Evolutionary conservation across 257 asterid species (phyloP).

Genomic region (Cynanchum wilfordii): DNA sequence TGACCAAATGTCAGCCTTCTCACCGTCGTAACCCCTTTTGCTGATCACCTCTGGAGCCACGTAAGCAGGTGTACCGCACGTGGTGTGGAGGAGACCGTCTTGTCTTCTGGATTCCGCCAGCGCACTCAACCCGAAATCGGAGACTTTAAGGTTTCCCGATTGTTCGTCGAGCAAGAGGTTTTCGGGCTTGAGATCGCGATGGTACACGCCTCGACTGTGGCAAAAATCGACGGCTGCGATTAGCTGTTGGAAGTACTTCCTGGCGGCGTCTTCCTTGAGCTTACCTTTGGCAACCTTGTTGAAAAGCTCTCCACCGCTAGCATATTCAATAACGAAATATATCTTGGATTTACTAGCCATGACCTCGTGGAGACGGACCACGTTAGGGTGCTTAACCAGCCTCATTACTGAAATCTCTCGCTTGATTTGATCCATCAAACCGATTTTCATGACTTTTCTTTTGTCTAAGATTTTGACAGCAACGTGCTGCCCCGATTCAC

Average conservation of each 20-base stretch:
- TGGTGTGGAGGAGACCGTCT: slow-evolving; percentile 87
- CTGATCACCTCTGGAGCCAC: slow-evolving; percentile 92
- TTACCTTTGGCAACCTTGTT: slow-evolving; percentile 75
- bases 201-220: slow-evolving; percentile 85
- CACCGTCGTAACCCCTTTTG: slow-evolving; percentile 75
- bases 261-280: slow-evolving; percentile 71
- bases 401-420: slow-evolving; percentile 82
- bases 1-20: slow-evolving; percentile 87
- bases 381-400: slow-evolving; percentile 67
- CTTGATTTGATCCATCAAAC: slow-evolving; percentile 72
- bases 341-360: slow-evolving; percentile 81
- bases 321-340: slow-evolving; percentile 74
- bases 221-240: slow-evolving; percentile 84
- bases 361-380: slow-evolving; percentile 78
- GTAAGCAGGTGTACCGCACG: slow-evolving; percentile 94
- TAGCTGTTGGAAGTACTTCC: slow-evolving; percentile 71
- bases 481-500: slow-evolving; percentile 52
- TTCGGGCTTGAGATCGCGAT: slow-evolving; percentile 88
- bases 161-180: slow-evolving; percentile 86
- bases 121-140: slow-evolving; percentile 90
- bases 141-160: slow-evolving; percentile 55
- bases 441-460: slow-evolving; percentile 54
- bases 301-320: slow-evolving; percentile 85
- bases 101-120: slow-evolving; percentile 56
- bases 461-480: slow-evolving; percentile 75